phyloP scores from a whole-genome alignment of 768 basidiomycete genomes.

The Suillus sp. region DNA sequence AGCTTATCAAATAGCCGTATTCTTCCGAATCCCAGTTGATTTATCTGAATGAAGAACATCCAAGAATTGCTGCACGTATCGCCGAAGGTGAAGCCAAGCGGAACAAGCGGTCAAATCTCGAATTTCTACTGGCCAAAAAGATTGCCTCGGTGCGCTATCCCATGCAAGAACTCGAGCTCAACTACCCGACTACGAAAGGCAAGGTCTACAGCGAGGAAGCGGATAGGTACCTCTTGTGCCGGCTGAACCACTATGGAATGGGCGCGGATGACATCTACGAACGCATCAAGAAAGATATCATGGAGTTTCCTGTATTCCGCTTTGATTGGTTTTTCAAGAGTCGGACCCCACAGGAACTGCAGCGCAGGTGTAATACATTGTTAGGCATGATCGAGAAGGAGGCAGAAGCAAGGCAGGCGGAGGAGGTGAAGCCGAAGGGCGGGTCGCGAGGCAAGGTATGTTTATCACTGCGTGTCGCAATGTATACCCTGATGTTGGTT shows the following conservation, averaged over 20 bases:
- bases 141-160: constrained; percentile 84
- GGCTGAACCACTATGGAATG: constrained; percentile 89
- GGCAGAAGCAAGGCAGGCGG: constrained; percentile 63
- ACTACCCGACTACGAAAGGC: constrained; percentile 94
- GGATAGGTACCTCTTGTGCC: constrained; percentile 91
- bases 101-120: constrained; percentile 79
- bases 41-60: constrained; percentile 54
- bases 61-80: constrained; percentile 82
- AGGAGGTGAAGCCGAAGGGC: constrained; percentile 65
- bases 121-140: constrained; percentile 78
- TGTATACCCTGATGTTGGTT: constrained; percentile 5
- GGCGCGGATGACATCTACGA: constrained; percentile 90
- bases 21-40: background rate
- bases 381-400: constrained; percentile 93
- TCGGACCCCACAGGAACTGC: constrained; percentile 84
- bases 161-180: constrained; percentile 96
- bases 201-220: constrained; percentile 98
- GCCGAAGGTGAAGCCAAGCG: constrained; percentile 89
- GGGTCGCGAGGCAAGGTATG: constrained; percentile 64
- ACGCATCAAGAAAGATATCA: constrained; percentile 93
- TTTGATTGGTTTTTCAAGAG: constrained; percentile 99
- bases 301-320: constrained; percentile 94
- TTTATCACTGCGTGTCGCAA: background rate
- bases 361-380: constrained; percentile 84
- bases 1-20: constrained; percentile 22